These are phyloP conservation scores for Seiridium cupressi DNA, from an alignment of 2,329 filamentous ascomycete genomes.

Conservation along the genomic window DNA sequence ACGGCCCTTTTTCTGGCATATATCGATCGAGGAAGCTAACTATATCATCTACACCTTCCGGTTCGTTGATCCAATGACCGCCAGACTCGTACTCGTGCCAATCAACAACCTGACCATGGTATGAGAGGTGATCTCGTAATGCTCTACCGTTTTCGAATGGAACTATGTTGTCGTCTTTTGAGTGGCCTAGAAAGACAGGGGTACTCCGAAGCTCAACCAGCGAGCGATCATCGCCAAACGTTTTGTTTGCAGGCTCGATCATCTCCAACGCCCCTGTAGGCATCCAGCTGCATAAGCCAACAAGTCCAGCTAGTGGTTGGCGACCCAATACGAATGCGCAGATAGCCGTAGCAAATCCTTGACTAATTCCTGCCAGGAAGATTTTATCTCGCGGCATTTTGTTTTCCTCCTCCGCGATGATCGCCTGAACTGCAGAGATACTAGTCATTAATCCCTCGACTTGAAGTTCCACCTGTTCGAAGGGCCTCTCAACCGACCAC, in stretches of 20 bases:
- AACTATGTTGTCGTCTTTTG: conserved; percentile 25
- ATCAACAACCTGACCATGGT: conserved; percentile 13
- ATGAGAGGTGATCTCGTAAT: conserved; percentile 18
- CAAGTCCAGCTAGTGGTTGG: conserved; percentile 20
- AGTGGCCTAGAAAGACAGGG: conserved; percentile 26
- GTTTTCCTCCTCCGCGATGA: conserved; percentile 20
- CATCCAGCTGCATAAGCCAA: conserved; percentile 28
- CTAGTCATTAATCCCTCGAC: conserved; percentile 19
- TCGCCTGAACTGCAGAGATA: conserved; percentile 12
- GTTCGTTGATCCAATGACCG: conserved; percentile 26
- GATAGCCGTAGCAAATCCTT: conserved; percentile 26
- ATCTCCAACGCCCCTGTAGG: conserved; percentile 9
- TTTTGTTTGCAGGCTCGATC: background rate
- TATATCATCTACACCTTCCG: conserved; percentile 22
- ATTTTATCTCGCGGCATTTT: conserved; percentile 19
- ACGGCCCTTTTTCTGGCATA: no score
- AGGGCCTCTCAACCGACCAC: conserved; percentile 50
- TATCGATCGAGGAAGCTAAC: conserved; percentile 12
- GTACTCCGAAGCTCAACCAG: conserved; percentile 1
- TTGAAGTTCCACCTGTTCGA: conserved; percentile 27
- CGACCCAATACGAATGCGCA: conserved; percentile 12
- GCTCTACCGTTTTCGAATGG: conserved; percentile 21
- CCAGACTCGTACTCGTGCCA: conserved; percentile 24
- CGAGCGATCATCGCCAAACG: background rate
- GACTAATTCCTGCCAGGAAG: conserved; percentile 29